These are phyloP conservation scores for Sporopachydermia cereana DNA, from an alignment of 1,139 yeast species.

Conservation along the genomic window DNA sequence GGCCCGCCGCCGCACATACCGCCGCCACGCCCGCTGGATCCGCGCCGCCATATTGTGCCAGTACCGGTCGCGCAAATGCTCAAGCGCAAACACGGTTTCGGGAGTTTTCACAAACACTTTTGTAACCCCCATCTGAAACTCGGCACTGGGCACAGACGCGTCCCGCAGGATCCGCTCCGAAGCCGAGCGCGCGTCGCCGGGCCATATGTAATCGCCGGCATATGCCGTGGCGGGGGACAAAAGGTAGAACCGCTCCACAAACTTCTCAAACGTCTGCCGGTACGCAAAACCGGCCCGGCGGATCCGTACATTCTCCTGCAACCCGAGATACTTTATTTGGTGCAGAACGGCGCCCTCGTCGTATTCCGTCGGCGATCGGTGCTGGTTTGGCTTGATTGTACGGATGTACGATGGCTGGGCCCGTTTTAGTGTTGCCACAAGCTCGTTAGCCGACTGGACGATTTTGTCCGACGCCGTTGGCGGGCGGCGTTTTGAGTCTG, in stretches of 20 bases:
- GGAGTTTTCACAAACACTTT: conserved; percentile 96
- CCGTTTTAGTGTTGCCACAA: conserved; percentile 80
- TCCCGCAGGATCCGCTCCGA: conserved; percentile 68
- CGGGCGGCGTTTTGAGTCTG: conserved; percentile 71
- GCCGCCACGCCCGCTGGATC: conserved; percentile 94
- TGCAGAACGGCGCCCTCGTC: conserved; percentile 85
- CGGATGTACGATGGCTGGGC: conserved; percentile 94
- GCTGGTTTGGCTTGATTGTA: conserved; percentile 95
- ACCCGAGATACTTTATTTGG: conserved; percentile 90
- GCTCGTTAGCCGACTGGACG: conserved; percentile 78
- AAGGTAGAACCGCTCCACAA: conserved; percentile 90
- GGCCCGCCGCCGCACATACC: conserved; percentile 65
- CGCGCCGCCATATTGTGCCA: conserved; percentile 99
- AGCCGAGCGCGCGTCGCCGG: conserved; percentile 77
- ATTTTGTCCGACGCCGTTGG: conserved; percentile 98
- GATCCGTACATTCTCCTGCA: conserved; percentile 93
- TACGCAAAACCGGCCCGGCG: conserved; percentile 99
- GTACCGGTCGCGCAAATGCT: conserved; percentile 91
- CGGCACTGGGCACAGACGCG: conserved; percentile 68
- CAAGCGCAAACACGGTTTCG: conserved; percentile 89
- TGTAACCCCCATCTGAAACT: conserved; percentile 88
- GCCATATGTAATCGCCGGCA: conserved; percentile 97
- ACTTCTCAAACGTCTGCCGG: conserved; percentile 92
- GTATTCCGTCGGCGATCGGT: conserved; percentile 82
- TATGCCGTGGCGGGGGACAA: conserved; percentile 85